Base-by-base conservation (phyloP, 192 early-diverging fungal species). In the Phycomyces nitens region DNA sequence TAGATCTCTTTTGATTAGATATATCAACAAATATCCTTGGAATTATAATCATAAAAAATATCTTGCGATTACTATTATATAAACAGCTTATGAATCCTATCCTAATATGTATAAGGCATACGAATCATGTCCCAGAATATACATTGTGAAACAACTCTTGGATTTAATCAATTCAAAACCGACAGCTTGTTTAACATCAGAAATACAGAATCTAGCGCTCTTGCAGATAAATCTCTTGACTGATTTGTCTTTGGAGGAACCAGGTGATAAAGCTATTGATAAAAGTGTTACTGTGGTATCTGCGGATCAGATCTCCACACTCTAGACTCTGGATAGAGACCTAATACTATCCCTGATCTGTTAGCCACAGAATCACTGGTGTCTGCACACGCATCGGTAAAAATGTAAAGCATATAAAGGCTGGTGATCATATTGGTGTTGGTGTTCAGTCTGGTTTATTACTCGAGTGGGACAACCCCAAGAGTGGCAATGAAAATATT, bases 251-350 rank as follows among this genome's bases (percentile, higher is more conserved):
- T 38, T 73, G 16, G 68, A 73, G 55, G 42, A 34, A 27, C 68
- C 78, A 24, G 68, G 69, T 10, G 71, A 64, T n/a, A 55, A 81
- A 49, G 62, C 77, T 52, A 73, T 81, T 41, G 82, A 83, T 27
- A 73, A 81, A 26, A 62, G 73, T 1, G 72, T 83, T 14, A 65
- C 75, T 88, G 86, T 58, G 89, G 90, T 60, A 85, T 94, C 56
- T 94, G 92, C 66, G 85, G 80, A 50, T 85, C 85, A 7, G 93
- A 95, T 73, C 60, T 90, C 47, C 88, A 95, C 74, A 87, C 80
- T 27, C 70, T 84, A 58, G 79, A 80, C 62, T 66, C 64, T 0
- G 87, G 80, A 55, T 62, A 44, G 58, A 39, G 41, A 39, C 11
- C 24, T 49, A 73, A 5, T 6, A 52, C 43, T 79, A 73, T n/a